phyloP scores from a whole-genome alignment of 1,284 basidiomycete genomes.

The Ceratobasidium sp. region DNA sequence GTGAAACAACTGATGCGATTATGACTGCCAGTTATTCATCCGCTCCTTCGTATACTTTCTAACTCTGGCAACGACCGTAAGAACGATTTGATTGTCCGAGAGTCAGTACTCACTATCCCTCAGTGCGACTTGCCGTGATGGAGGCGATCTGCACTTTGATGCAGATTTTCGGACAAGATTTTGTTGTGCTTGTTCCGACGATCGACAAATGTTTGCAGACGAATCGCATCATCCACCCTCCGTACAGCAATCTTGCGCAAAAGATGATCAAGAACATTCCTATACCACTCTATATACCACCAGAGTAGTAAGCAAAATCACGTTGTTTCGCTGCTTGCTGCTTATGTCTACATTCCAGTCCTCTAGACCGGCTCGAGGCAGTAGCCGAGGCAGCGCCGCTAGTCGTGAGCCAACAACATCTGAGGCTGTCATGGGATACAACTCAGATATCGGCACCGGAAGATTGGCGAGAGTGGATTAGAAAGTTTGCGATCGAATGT shows the following conservation, averaged over 20 bases:
- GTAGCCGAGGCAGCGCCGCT: constrained; percentile 52
- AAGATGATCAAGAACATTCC: constrained; percentile 61
- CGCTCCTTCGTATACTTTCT: constrained; percentile 59
- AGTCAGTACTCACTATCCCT: neutral
- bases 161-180: constrained; percentile 63
- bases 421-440: constrained; percentile 65
- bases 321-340: neutral
- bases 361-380: constrained; percentile 25
- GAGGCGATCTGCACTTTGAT: constrained; percentile 63
- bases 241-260: constrained; percentile 60
- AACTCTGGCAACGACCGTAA: constrained; percentile 52
- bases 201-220: constrained; percentile 62
- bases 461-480: constrained; percentile 67
- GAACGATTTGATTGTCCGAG: neutral
- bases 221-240: constrained; percentile 57
- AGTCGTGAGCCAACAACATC: constrained; percentile 64
- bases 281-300: constrained; percentile 56
- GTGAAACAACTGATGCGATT: neutral
- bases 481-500: constrained; percentile 61
- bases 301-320: constrained; percentile 51
- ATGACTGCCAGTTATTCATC: constrained; percentile 57
- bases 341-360: constrained; percentile 10
- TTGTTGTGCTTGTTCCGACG: constrained; percentile 64
- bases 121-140: constrained; percentile 58
- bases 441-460: constrained; percentile 56